Percentiles rank a stretch among this genome's conserved stretches.
Evolutionary conservation across 139 green algal genomes (phyloP).

Genomic region (Zygnema circumcarinatum): DNA sequence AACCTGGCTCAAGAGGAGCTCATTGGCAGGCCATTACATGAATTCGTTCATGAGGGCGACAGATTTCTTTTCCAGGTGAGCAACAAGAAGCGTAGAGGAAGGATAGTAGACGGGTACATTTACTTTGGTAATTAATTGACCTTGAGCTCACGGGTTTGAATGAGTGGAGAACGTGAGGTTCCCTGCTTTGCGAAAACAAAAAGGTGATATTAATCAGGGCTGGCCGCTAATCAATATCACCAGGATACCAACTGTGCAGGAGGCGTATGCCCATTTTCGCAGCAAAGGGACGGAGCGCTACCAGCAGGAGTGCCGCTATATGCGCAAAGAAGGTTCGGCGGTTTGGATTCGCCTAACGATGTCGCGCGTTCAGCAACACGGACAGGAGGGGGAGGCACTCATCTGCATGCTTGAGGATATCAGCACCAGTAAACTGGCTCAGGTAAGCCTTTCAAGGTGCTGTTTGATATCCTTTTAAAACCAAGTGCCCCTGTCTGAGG

Average conservation of each 20-base stretch:
- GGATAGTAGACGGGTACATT: not conserved
- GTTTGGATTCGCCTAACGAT: constrained; percentile 13
- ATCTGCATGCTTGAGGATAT: constrained; percentile 20
- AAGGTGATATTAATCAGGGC: too few species aligned
- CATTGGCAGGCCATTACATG: not conserved
- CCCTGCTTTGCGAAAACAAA: too few species aligned
- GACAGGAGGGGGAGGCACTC: not conserved
- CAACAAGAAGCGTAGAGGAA: not conserved
- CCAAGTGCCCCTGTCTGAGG: too few species aligned
- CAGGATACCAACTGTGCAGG: too few species aligned
- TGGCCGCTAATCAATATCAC: too few species aligned
- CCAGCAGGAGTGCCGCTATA: not conserved
- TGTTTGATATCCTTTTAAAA: too few species aligned
- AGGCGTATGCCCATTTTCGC: constrained; percentile 15
- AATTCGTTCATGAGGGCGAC: not conserved
- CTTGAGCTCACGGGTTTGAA: too few species aligned
- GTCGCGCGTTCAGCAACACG: not conserved
- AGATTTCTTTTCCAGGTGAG: not conserved
- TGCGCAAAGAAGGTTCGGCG: not conserved
- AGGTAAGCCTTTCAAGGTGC: constrained; percentile 12
- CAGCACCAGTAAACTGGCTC: not conserved
- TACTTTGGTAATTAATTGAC: too few species aligned
- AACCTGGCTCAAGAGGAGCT: not conserved
- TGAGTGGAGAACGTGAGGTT: too few species aligned
- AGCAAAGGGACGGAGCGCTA: not conserved